These are phyloP conservation scores for Claviceps digitariae DNA, from an alignment of 2,329 filamentous ascomycete genomes.

Conservation along the genomic window DNA sequence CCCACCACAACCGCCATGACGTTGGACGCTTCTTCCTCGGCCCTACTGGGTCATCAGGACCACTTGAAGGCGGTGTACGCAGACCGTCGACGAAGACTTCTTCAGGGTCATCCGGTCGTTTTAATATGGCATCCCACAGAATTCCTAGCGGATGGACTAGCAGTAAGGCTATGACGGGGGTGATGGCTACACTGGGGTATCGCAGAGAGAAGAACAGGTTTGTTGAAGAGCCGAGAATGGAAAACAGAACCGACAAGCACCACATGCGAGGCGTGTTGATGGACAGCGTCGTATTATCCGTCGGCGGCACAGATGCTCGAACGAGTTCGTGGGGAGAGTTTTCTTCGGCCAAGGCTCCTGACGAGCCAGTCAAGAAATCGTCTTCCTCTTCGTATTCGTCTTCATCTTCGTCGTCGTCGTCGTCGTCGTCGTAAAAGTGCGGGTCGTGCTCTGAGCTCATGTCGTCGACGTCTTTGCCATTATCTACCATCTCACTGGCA, in stretches of 20 bases:
- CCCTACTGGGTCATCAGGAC: constrained; percentile 8
- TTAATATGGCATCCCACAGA: constrained; percentile 62
- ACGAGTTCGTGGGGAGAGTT: constrained; percentile 70
- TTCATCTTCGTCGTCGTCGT: constrained; percentile 19
- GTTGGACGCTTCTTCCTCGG: constrained; percentile 18
- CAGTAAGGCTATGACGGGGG: constrained; percentile 73
- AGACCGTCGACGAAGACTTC: constrained; percentile 39
- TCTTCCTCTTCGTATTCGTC: constrained; percentile 23
- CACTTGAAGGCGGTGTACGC: constrained; percentile 11
- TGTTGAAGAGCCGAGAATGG: constrained; percentile 66
- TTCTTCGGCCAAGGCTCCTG: constrained; percentile 47
- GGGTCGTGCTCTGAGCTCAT: constrained; percentile 21
- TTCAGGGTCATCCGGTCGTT: constrained; percentile 41
- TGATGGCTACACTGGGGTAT: constrained; percentile 84
- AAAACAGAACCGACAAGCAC: constrained; percentile 66
- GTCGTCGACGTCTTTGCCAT: constrained; percentile 25
- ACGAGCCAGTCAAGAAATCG: constrained; percentile 26
- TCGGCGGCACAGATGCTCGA: constrained; percentile 63
- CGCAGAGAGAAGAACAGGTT: constrained; percentile 82
- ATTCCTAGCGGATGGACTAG: constrained; percentile 75
- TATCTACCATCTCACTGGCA: constrained; percentile 30
- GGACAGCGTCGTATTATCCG: constrained; percentile 62
- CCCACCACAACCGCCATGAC: constrained; percentile 56
- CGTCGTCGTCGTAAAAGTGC: constrained; percentile 18
- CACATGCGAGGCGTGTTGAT: constrained; percentile 86